These are phyloP conservation scores for Cryptosporidium tyzzeri DNA, from an alignment of 169 alveolate genomes.

Conservation along the genomic window DNA sequence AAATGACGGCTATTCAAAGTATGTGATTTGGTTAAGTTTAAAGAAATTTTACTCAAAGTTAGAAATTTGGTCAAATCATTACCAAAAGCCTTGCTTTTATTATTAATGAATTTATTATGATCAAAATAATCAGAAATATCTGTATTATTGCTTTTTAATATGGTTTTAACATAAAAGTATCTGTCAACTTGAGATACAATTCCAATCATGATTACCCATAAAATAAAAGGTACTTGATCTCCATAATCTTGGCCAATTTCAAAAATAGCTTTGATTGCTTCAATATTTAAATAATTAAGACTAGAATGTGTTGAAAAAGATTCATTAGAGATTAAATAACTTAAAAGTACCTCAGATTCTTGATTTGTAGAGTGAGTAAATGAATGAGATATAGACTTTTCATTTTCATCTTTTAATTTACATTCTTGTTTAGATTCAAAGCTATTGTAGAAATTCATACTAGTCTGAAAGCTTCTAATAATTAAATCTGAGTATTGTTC, in stretches of 20 bases:
- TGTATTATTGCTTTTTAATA: conserved; percentile 6
- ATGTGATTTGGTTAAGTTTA: conserved; percentile 14
- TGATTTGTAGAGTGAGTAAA: neutral
- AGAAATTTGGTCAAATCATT: conserved; percentile 17
- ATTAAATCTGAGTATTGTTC: conserved; percentile 4
- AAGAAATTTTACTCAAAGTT: conserved; percentile 29
- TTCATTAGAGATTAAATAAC: neutral
- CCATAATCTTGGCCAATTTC: conserved; percentile 28
- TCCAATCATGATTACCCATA: conserved; percentile 34
- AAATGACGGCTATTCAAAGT: neutral
- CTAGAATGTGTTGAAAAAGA: neutral
- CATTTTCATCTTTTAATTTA: conserved; percentile 7
- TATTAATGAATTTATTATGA: neutral
- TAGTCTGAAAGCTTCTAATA: conserved; percentile 1
- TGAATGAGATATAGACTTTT: neutral
- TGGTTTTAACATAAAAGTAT: conserved; percentile 28
- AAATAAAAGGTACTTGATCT: conserved; percentile 1
- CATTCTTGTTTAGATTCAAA: neutral
- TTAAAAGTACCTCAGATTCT: neutral
- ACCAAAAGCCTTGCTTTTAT: conserved; percentile 12
- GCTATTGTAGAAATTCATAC: neutral
- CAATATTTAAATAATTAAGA: conserved; percentile 17
- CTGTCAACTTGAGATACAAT: conserved; percentile 59
- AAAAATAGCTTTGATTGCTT: conserved; percentile 41
- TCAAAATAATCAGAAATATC: conserved; percentile 20